Base-by-base conservation (phyloP, 2,329 filamentous ascomycete species). In the Cryphonectria japonica region DNA sequence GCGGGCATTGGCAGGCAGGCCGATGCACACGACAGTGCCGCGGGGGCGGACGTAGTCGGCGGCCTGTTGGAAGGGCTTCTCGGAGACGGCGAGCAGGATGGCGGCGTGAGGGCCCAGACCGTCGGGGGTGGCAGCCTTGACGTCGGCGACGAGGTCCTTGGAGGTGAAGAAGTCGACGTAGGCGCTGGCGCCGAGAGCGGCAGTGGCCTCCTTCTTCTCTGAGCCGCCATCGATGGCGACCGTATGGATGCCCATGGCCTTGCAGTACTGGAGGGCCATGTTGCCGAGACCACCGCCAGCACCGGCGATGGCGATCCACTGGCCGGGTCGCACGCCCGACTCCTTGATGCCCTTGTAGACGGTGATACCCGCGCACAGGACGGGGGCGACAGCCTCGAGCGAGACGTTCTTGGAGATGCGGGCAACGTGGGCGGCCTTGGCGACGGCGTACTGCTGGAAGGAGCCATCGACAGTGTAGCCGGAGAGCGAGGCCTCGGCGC, bases 11-110 rank as follows among this genome's bases (percentile, higher is more conserved):
- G 93, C 91, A 6, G 95, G 95, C 37, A 98, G 86, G 78, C 95
- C 95, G 78, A 98, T 96, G 83, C 93, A 95, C 74, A 98, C 88
- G 78, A 98, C 92, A 54, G 89, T 88, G 72, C 95, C 95, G 72
- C 90, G 89, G 69, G 93, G 88, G 72, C 95, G 92, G 73, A 97
- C 91, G 82, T 98, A 97, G 82, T 88, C 91, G 64, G 93, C 90
- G 59, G 95, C 95, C 85, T 98, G 95, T 84, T 97, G 94, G 90
- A 98, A 98, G 68, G 95, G 95, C 85, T 92, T 93, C 87, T 98
- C 95, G 76, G 86, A 88, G 67, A 93, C 94, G 73, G 95, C 95
- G 72, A 98, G 89, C 61, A 98, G 86, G 75, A 98, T 86, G 73
- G 95, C 94, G 54, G 94, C 95, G 77, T 97, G 92, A 6, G 95